A percentile compares a stretch with the other conserved stretches of the same genome.
Conservation (phyloP, 1,139 yeast species). For the Ogataea hybrid region DNA sequence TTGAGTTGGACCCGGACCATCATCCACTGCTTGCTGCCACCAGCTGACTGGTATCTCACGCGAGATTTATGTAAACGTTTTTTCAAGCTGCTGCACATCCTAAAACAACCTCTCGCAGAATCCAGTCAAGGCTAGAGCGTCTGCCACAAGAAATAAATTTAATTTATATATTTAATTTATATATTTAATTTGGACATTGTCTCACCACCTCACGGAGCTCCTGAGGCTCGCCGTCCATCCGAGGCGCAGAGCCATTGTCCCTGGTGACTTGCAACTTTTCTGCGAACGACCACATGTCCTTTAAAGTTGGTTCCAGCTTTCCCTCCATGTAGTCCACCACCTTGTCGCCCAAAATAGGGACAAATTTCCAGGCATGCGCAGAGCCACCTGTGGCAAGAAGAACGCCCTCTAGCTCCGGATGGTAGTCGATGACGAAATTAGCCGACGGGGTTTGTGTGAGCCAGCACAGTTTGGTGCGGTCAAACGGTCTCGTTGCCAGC, state of each 20-base stretch:
- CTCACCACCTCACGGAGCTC: conserved; percentile 26
- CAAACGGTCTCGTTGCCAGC: conserved; percentile 26
- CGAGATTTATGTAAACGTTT: too few species aligned
- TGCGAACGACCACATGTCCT: conserved; percentile 20
- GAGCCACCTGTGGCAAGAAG: conserved; percentile 35
- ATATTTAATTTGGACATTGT: neutral
- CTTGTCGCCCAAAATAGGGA: conserved; percentile 39
- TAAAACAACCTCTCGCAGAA: too few species aligned
- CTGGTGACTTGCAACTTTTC: conserved; percentile 11
- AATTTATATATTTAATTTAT: too few species aligned
- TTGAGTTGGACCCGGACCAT: too few species aligned
- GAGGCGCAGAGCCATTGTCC: conserved; percentile 21
- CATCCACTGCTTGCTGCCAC: too few species aligned
- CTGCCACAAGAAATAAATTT: too few species aligned
- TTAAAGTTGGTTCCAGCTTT: conserved; percentile 14
- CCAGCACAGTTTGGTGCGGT: conserved; percentile 31
- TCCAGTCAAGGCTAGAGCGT: too few species aligned
- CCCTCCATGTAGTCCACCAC: conserved; percentile 18
- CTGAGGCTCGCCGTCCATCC: conserved; percentile 20
- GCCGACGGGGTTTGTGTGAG: conserved; percentile 31
- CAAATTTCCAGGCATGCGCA: conserved; percentile 41
- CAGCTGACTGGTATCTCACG: too few species aligned
- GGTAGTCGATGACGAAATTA: conserved; percentile 30
- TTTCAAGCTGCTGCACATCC: too few species aligned
- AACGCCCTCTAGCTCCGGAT: conserved; percentile 27